Conservation (phyloP, 2,329 filamentous ascomycete genomes). For the Fusarium verticillioides region DNA sequence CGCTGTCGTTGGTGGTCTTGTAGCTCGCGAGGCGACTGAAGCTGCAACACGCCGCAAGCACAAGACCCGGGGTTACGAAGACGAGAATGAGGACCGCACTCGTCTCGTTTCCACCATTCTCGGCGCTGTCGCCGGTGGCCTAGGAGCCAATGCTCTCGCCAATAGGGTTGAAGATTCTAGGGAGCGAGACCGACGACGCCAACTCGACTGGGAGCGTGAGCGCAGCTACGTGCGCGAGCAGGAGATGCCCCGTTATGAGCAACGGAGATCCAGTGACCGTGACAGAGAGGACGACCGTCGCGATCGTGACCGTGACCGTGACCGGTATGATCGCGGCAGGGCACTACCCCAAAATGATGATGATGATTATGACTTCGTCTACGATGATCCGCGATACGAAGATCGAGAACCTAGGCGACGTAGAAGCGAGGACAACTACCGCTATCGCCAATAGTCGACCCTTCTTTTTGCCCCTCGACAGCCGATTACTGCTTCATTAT, state of each 20-base stretch:
- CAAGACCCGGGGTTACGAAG: constrained; percentile 43
- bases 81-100: constrained; percentile 46
- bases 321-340: constrained; percentile 34
- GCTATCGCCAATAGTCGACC: constrained; percentile 34
- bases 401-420: constrained; percentile 39
- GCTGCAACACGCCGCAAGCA: constrained; percentile 50
- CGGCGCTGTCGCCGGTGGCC: constrained; percentile 65
- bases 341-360: constrained; percentile 37
- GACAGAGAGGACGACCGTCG: constrained; percentile 20
- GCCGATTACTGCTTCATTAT: not conserved
- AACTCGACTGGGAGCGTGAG: constrained; percentile 53
- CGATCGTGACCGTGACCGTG: constrained; percentile 18
- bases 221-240: constrained; percentile 46
- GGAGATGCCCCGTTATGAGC: constrained; percentile 43
- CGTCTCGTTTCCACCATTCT: constrained; percentile 61
- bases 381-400: constrained; percentile 46
- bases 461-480: not conserved
- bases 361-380: constrained; percentile 46
- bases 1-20: constrained; percentile 64
- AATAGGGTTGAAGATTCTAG: constrained; percentile 55
- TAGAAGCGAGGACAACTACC: constrained; percentile 43
- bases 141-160: constrained; percentile 64
- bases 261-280: constrained; percentile 22
- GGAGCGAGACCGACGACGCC: constrained; percentile 48
- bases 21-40: constrained; percentile 61